A percentile compares a stretch with the other conserved stretches of the same genome.
Conservation (phyloP, 1,139 yeast genomes). For the Geotrichum europaeum region DNA sequence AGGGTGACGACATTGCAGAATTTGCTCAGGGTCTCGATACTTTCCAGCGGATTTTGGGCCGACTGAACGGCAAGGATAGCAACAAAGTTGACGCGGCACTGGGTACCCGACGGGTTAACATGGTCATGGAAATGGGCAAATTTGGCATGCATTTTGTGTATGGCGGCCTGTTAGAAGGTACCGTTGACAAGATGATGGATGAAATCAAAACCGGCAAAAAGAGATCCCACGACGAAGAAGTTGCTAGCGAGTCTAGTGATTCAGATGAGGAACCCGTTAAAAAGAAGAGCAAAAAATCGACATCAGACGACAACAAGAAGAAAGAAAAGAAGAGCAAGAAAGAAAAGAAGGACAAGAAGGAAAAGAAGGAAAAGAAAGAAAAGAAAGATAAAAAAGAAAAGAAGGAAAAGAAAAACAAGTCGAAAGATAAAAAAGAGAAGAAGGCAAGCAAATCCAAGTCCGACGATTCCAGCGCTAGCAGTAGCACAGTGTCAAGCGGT, state of each 20-base stretch:
- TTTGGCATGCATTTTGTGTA: conserved; percentile 84
- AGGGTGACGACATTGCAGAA: conserved; percentile 54
- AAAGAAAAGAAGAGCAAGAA: conserved; percentile 24
- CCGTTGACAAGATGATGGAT: conserved; percentile 58
- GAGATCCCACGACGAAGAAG: conserved; percentile 31
- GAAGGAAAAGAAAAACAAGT: conserved; percentile 28
- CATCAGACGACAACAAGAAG: conserved; percentile 25
- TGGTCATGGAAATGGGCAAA: conserved; percentile 63
- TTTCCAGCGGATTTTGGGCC: conserved; percentile 83
- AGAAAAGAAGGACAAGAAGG: conserved; percentile 51
- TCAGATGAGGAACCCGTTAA: conserved; percentile 25
- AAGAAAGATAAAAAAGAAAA: conserved; percentile 32
- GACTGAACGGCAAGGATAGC: conserved; percentile 47
- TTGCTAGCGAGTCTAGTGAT: conserved; percentile 29
- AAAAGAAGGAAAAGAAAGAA: conserved; percentile 40
- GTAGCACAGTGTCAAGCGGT: conserved; percentile 31
- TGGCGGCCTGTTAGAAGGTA: conserved; percentile 77
- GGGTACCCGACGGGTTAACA: conserved; percentile 37
- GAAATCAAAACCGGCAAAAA: conserved; percentile 28
- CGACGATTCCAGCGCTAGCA: not conserved
- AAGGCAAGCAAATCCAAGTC: conserved; percentile 35
- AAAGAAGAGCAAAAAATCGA: conserved; percentile 29
- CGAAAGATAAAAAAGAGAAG: conserved; percentile 29
- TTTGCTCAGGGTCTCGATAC: conserved; percentile 89
- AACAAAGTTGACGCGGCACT: conserved; percentile 29